Base-by-base conservation (phyloP, 139 green algal genomes). In the Zygnema circumcarinatum region DNA sequence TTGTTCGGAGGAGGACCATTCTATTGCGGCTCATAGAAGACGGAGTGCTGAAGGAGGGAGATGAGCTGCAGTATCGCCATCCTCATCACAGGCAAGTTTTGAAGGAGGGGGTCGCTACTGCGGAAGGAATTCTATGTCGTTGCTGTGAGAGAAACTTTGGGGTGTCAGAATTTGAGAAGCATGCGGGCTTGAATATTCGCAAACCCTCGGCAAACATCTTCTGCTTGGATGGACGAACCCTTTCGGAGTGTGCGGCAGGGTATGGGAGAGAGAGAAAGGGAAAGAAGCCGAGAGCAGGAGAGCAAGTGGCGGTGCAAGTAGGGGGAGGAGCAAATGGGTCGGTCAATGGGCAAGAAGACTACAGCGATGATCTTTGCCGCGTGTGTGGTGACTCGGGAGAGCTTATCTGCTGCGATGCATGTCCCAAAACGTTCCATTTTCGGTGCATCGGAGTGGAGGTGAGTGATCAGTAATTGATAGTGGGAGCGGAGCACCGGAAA, bases 321-420 rank as follows among this genome's bases (percentile, higher is more conserved):
- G 38, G 74, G n/a, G 74, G n/a, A 31, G 74, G 47, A 81, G 31
- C n/a, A 53, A 31, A 81, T n/a, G 74, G 74, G 33, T n/a, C 29
- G 35, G 29, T 32, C 7, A 31, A 31, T 32, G 68, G 38, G 68
- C 68, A 36, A n/a, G 74, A 81, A 1, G 89, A 92, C 89, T 62
- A 88, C 40, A 92, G 69, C 38, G 90, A 93, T 35, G 90, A 93
- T 74, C 76, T 94, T 69, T 94, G 91, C 81, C 73, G 91, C 20
- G 21, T 93, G 16, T 94, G 91, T 76, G 85, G 87, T 22, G 91
- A 93, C n/a, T 87, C 87, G 1, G 91, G 91, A 22, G 91, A 93
- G 90, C 81, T 94, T 35, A 79, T 94, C 7, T 93, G 91, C 67
- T 94, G 91, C 76, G 91, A 94, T n/a, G 81, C 86, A 0, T 93